Base-by-base conservation (phyloP, 202 grass and related monocot genomes). In the Musa balbisiana region DNA sequence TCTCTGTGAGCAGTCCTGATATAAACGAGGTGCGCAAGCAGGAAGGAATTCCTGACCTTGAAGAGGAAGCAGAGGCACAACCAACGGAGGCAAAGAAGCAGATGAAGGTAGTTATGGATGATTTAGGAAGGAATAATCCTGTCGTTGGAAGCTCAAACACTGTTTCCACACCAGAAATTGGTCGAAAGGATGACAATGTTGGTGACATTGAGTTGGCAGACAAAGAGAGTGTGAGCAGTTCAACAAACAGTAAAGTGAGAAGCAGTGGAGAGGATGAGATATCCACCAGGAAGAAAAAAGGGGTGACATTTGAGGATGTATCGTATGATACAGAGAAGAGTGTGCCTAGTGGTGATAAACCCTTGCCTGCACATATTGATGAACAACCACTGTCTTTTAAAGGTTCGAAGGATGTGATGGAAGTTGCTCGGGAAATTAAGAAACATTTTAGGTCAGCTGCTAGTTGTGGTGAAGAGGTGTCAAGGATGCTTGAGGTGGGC, bases 31-130 rank as follows among this genome's bases (percentile, higher is more conserved):
- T 99, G 51, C 81, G 87, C 82, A 81, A 80, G 87, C 78, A 83
- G 84, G 96, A 99, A 84, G 96, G 91, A 10, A 92, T 99, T 51
- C 95, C 91, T 54, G 91, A 99, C n/a, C 87, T 99, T 13, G 95
- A 99, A 73, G 89, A 92, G 78, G 95, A 95, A 72, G 65, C 76
- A 23, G 78, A 87, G 49, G 12, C 88, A 69, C 84, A 78, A 25
- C 68, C 68, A 43, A 8, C 21, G 63, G 51, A 54, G 11, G 12
- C 21, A 27, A 79, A 21, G 59, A 80, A 62, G 52, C 50, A 27
- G 73, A 68, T 24, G 53, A 76, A 53, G 33, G 24, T 53, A 0
- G 67, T 51, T 51, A 43, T 13, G n/a, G 17, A 65, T 10, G 1
- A 50, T 50, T 49, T 1, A n/a, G 43, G 67, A 51, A 51, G 13